Conservation (phyloP, 768 basidiomycete genomes). For the Mrakia blollopis region DNA sequence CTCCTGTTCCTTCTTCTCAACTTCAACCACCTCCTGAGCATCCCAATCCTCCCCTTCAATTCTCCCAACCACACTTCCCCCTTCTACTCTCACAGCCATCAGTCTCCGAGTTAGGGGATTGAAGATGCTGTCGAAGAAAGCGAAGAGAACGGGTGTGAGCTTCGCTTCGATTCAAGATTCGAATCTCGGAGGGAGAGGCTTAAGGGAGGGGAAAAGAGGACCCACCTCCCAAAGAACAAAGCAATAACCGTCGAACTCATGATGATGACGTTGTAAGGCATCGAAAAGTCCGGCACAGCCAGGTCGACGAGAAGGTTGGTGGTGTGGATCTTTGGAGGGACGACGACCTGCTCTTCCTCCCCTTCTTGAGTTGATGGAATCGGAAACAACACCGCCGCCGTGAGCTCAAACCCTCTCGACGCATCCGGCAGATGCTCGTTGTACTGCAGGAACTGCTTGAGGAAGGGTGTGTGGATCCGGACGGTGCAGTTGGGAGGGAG, state of each 20-base stretch:
- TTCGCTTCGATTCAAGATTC: too few species aligned
- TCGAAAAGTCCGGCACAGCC: slow-evolving; percentile 98
- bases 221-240: slow-evolving; percentile 72
- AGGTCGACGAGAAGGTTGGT: slow-evolving; percentile 76
- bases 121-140: slow-evolving; percentile 54
- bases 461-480: slow-evolving; percentile 64
- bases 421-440: slow-evolving; percentile 96
- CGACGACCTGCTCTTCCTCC: neutral
- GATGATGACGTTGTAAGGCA: slow-evolving; percentile 99
- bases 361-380: neutral
- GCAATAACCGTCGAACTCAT: slow-evolving; percentile 82
- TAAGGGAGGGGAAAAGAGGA: too few species aligned
- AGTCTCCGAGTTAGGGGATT: slow-evolving; percentile 78
- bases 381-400: slow-evolving; percentile 60
- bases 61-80: neutral
- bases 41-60: slow-evolving; percentile 11
- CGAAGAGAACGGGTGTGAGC: neutral
- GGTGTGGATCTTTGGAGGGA: slow-evolving; percentile 60
- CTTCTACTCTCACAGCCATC: slow-evolving; percentile 46
- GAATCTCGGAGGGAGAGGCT: too few species aligned
- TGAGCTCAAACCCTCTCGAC: slow-evolving; percentile 88
- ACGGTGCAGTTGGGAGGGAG: slow-evolving; percentile 67
- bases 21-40: neutral
- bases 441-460: slow-evolving; percentile 81
- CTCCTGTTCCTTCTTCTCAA: neutral